Conservation (phyloP, 2,329 filamentous ascomycete species). For the Epichloe scottii region DNA sequence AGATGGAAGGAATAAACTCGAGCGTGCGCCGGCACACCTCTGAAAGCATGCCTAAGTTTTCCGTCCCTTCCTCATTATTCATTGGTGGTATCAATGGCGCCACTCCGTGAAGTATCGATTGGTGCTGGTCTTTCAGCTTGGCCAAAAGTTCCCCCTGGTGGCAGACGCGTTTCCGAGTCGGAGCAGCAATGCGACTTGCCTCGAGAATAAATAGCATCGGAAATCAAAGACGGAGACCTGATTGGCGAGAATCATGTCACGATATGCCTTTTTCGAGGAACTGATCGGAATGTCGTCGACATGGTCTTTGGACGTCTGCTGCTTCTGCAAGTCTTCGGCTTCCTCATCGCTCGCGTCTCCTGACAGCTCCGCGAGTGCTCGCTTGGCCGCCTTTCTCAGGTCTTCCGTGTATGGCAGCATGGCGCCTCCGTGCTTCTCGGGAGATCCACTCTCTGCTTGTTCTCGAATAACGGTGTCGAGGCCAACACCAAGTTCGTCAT, state of each 20-base stretch:
- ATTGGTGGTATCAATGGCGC: constrained; percentile 37
- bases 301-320: constrained; percentile 24
- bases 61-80: constrained; percentile 45
- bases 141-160: constrained; percentile 49
- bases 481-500: constrained; percentile 84
- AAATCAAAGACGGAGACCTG: constrained; percentile 97
- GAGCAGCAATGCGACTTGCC: constrained; percentile 72
- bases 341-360: constrained; percentile 23
- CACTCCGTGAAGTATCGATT: constrained; percentile 43
- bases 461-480: constrained; percentile 74
- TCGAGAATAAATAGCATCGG: constrained; percentile 80
- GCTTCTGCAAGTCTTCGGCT: constrained; percentile 37
- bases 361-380: constrained; percentile 30
- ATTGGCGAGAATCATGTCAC: constrained; percentile 84
- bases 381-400: constrained; percentile 47
- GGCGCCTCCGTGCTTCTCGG: constrained; percentile 56
- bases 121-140: constrained; percentile 50
- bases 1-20: constrained; percentile 71
- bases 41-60: constrained; percentile 68
- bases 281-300: constrained; percentile 49
- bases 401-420: constrained; percentile 65
- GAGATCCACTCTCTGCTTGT: constrained; percentile 45
- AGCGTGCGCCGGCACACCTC: constrained; percentile 75
- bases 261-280: constrained; percentile 64
- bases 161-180: constrained; percentile 66